Evolutionary conservation across 2,329 filamentous ascomycete genomes (phyloP), one percentile per base, ranked within the genome.

Genomic region (Xylaria sp.): DNA sequence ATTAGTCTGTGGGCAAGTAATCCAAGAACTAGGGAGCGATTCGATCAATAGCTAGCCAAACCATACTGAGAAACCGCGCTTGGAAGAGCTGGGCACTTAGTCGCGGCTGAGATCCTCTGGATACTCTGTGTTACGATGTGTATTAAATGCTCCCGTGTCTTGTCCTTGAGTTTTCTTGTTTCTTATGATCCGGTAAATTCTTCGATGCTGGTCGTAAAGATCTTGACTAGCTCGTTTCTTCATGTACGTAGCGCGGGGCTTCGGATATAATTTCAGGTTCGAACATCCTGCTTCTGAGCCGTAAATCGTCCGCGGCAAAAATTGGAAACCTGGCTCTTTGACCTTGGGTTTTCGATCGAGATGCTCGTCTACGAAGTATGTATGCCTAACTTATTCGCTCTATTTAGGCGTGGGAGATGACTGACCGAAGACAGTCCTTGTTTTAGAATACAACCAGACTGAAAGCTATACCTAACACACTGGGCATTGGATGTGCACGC

Each of bases 391-490:
- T 0, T 93, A 90, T 90, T 90, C 72, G 89, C 90, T 0, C 84
- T 93, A 20, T 92, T 93, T 81, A 92, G 5, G 91, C 92, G 0
- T 94, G 91, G 91, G 90, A 94, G 77, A 90, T 92, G 85, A 84
- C 92, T 66, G 85, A 92, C 73, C 86, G 90, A 79, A 88, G 91
- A 25, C 87, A 89, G 49, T 90, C 87, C 7, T 92, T 94, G n/a
- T 82, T 93, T 94, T 85, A 84, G 86, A 73, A 91, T 93, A 87
- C 86, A 91, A 73, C 88, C 90, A 0, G 81, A 82, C 17, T 86
- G 84, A 27, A 87, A 85, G 73, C 81, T 80, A 64, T 87, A 88
- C 75, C 83, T 90, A 63, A 89, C 87, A 0, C 87, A 91, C 73
- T 92, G 90, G 89, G 84, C 88, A 73, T 73, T 83, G 65, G 89